Percentiles rank a stretch among this genome's conserved stretches.
phyloP scores from a whole-genome alignment of 1,284 basidiomycete species.

The Exobasidium rhododendri region DNA sequence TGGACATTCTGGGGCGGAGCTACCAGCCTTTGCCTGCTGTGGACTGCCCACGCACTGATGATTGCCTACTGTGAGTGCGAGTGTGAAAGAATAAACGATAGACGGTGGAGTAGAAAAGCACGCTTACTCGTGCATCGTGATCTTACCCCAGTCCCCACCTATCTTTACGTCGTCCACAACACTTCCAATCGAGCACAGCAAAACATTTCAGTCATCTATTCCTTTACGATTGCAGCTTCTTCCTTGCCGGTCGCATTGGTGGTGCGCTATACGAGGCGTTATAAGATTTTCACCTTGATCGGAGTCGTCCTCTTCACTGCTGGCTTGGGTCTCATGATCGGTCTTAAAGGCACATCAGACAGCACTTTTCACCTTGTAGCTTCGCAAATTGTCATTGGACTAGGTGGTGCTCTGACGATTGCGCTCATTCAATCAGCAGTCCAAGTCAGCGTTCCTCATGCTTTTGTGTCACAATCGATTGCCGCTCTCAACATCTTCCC shows the following conservation, averaged over 20 bases:
- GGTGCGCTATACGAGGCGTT: constrained; percentile 16
- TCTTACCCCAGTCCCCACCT: constrained; percentile 20
- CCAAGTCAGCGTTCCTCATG: constrained; percentile 13
- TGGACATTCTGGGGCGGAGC: constrained; percentile 11
- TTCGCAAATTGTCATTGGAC: constrained; percentile 18
- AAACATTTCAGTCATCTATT: constrained; percentile 20
- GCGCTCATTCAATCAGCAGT: constrained; percentile 17
- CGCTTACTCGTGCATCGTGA: no score
- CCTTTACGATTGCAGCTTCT: constrained; percentile 15
- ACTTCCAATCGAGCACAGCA: constrained; percentile 16
- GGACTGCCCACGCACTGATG: constrained; percentile 4
- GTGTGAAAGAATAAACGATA: not conserved
- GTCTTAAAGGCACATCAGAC: not conserved
- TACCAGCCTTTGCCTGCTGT: not conserved
- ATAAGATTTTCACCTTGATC: constrained; percentile 15
- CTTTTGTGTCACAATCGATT: constrained; percentile 11
- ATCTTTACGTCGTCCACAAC: constrained; percentile 21
- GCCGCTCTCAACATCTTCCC: constrained; percentile 19
- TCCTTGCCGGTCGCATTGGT: constrained; percentile 16
- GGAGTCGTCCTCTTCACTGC: constrained; percentile 15
- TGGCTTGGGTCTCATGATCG: constrained; percentile 21
- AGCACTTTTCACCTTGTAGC: constrained; percentile 12
- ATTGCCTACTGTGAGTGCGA: not conserved
- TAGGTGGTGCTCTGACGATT: constrained; percentile 18
- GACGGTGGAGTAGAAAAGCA: no score